These are phyloP conservation scores for Rhodotorula sp. DNA, from an alignment of 1,284 basidiomycete species.

Conservation along the genomic window DNA sequence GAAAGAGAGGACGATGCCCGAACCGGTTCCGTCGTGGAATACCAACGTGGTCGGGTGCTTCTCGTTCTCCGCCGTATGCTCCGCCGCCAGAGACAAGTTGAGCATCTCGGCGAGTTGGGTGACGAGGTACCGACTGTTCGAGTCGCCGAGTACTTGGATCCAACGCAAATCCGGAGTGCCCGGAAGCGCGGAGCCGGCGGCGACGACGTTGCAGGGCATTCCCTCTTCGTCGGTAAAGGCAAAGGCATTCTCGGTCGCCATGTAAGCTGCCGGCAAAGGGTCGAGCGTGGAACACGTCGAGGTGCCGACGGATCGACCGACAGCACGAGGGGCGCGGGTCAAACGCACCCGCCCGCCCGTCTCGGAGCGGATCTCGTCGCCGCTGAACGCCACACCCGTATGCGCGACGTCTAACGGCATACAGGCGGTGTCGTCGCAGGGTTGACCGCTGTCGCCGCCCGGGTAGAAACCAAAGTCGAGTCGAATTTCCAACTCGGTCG, in stretches of 20 bases:
- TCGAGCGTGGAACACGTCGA: not conserved
- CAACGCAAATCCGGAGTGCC: not conserved
- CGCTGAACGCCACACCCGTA: not conserved
- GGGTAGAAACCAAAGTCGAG: constrained; percentile 1
- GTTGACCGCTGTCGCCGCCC: not conserved
- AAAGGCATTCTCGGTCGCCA: not conserved
- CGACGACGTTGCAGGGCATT: not conserved
- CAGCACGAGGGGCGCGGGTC: not conserved
- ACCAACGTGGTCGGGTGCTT: not conserved
- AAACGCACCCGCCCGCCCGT: not conserved
- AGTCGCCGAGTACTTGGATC: not conserved
- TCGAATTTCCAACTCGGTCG: not conserved
- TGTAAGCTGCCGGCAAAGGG: not conserved
- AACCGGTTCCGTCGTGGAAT: not conserved
- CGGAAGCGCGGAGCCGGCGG: not conserved
- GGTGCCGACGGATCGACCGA: not conserved
- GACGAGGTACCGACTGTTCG: not conserved
- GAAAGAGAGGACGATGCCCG: not conserved
- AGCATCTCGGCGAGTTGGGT: not conserved
- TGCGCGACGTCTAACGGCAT: not conserved
- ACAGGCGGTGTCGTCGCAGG: not conserved
- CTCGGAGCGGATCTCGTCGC: not conserved
- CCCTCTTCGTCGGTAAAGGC: not conserved
- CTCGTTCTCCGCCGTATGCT: not conserved
- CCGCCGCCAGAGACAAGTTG: not conserved